Evolutionary conservation across 495 filamentous ascomycete species (phyloP), one percentile per base, ranked within the genome.

Genomic region (Neurospora sp.): DNA sequence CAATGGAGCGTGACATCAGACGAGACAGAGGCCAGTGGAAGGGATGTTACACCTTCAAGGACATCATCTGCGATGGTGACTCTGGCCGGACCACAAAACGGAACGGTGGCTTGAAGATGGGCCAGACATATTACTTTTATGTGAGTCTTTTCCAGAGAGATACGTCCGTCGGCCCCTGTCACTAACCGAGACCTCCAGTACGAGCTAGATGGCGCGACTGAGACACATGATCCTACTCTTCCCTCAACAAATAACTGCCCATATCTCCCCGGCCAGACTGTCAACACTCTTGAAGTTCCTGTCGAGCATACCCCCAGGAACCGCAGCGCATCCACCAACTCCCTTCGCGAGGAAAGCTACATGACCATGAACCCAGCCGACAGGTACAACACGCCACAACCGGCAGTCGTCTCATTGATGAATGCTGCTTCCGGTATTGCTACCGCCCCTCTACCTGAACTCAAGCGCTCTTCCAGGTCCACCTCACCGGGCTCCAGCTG

Each of bases 101-200:
- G 71, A 86, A 87, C 40, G 94, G 94, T 39, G 94, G 91, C 31
- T 85, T 97, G 72, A 96, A 92, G 81, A 96, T 96, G 92, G 94
- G 94, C 38, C 89, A 89, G n/a, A 94, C 89, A 9, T 97, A 97
- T 82, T 97, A 94, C 88, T 97, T 96, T 84, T 97, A 94, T 83
- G 93, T 96, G 82, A 82, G 93, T 82, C 72, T 68, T 16, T 65
- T 65, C 14, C 53, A 3, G 1, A 35, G 48, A 61, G 53, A 65
- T 59, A 37, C 45, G 40, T 39, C 59, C 59, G 71, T 45, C 68
- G 70, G 69, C 14, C 71, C 69, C 42, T 70, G 72, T 75, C 65
- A 70, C 74, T 78, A 71, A 82, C 75, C 59, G 71, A 70, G 61
- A 61, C 70, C 53, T 68, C 71, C 75, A 96, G 92, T 97, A 96